phyloP scores from a whole-genome alignment of 2,329 filamentous ascomycete genomes.

The Ophiocordyceps camponoti-floridani region DNA sequence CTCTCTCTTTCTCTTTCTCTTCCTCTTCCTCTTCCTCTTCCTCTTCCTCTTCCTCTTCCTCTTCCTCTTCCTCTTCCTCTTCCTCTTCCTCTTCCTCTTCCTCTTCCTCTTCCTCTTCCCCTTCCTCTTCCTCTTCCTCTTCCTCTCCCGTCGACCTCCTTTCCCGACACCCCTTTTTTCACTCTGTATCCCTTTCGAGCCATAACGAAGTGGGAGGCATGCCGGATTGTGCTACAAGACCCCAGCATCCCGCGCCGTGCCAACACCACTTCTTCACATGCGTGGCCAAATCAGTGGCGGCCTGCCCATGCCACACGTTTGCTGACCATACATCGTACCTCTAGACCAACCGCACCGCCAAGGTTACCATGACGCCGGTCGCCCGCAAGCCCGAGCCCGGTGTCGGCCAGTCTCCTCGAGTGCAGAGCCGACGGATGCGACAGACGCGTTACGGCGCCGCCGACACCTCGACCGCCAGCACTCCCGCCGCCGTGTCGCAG shows the following conservation, averaged over 20 bases:
- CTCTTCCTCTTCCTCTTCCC: too few species aligned
- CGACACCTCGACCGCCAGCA: slow-evolving; percentile 10
- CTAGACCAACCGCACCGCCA: slow-evolving; percentile 7
- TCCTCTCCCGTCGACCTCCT: too few species aligned
- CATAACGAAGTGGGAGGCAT: neutral
- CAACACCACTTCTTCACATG: too few species aligned
- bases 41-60: too few species aligned
- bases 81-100: too few species aligned
- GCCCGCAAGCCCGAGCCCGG: slow-evolving; percentile 9
- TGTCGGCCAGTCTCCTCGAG: slow-evolving; percentile 8
- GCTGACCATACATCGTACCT: neutral
- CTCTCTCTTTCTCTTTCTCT: too few species aligned
- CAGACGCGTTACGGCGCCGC: slow-evolving; percentile 10
- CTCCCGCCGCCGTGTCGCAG: neutral
- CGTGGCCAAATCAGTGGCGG: neutral
- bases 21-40: too few species aligned
- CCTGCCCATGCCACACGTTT: neutral
- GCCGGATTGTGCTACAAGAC: too few species aligned
- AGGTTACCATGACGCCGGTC: slow-evolving; percentile 9
- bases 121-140: too few species aligned
- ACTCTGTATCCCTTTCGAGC: neutral
- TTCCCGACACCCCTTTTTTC: too few species aligned
- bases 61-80: too few species aligned
- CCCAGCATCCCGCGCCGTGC: too few species aligned
- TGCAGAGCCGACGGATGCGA: slow-evolving; percentile 12